Evolutionary conservation across 2,329 filamentous ascomycete genomes (phyloP), one percentile per base, ranked within the genome.

Genomic region (Bisporella sp.): DNA sequence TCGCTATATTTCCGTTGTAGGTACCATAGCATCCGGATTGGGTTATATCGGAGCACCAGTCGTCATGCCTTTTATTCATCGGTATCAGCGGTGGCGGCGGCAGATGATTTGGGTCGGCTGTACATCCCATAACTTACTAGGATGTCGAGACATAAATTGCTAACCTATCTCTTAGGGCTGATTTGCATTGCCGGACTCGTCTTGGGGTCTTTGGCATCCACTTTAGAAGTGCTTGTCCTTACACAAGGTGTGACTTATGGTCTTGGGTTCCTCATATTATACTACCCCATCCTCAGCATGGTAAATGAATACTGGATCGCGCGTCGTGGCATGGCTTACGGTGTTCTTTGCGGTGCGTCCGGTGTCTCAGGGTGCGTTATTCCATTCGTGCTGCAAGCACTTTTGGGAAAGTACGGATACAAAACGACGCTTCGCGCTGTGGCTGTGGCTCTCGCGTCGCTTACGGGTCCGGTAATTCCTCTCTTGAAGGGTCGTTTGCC

Each of bases 181-280:
- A 48, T 73, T 1, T 72, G 69, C 55, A 65, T 73, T 30, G 13
- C 61, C 0, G 68, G 66, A 0, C 58, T 73, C 4, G 70, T 50
- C 47, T 64, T 47, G 51, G 61, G 77, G 70, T 81, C 74, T 41
- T 78, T 84, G 54, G 74, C 77, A 0, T 69, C 65, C 2, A 77
- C 68, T 3, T 72, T 79, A 0, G 65, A 68, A 0, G 75, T 79
- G 37, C 71, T 85, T 33, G 77, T 85, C 53, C 60, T 72, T 5
- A 81, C 76, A 0, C 82, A 86, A 59, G 82, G 82, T 2, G 62
- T 84, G 7, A 62, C 84, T 31, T 85, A 81, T 59, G 80, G 73
- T 35, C 57, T 83, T 9, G 80, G 80, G 21, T 78, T 79, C 13
- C 68, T 72, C 12, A 68, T 81, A 42, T 68, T 74, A 5, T 82